phyloP scores from a whole-genome alignment of 140 eudicot genomes.

The Erigeron philadelphicus region DNA sequence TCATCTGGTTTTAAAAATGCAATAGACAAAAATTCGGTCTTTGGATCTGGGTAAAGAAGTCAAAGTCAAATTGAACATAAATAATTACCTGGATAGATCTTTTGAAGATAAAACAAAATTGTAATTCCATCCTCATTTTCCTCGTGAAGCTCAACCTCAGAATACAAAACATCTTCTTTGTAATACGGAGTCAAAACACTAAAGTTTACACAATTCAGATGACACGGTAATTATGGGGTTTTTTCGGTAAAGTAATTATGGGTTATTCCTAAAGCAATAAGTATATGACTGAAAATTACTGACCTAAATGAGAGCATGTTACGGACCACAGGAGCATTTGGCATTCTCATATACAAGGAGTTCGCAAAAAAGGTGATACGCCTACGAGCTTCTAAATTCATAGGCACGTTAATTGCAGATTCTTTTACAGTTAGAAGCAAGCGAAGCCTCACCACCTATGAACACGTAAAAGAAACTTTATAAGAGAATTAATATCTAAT shows the following conservation, averaged over 20 bases:
- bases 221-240: not conserved
- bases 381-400: constrained; percentile 91
- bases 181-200: constrained; percentile 96
- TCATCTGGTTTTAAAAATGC: constrained; percentile 56
- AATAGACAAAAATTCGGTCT: constrained; percentile 1
- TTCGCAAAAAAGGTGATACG: constrained; percentile 95
- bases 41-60: constrained; percentile 12
- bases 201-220: constrained; percentile 24
- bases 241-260: not conserved
- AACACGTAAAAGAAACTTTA: not conserved
- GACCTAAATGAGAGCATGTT: constrained; percentile 99
- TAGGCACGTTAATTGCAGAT: constrained; percentile 95
- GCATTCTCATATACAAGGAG: constrained; percentile 94
- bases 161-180: constrained; percentile 88
- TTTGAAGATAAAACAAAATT: constrained; percentile 82
- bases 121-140: constrained; percentile 97
- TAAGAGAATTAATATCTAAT: not conserved
- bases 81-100: constrained; percentile 85
- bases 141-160: constrained; percentile 60
- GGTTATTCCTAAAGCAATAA: not conserved
- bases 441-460: constrained; percentile 80
- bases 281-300: constrained; percentile 10
- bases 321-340: constrained; percentile 88
- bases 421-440: constrained; percentile 91
- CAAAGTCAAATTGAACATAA: constrained; percentile 8